These are phyloP conservation scores for Umbelopsis sp. DNA, from an alignment of 192 early-diverging fungal genomes.

Conservation along the genomic window DNA sequence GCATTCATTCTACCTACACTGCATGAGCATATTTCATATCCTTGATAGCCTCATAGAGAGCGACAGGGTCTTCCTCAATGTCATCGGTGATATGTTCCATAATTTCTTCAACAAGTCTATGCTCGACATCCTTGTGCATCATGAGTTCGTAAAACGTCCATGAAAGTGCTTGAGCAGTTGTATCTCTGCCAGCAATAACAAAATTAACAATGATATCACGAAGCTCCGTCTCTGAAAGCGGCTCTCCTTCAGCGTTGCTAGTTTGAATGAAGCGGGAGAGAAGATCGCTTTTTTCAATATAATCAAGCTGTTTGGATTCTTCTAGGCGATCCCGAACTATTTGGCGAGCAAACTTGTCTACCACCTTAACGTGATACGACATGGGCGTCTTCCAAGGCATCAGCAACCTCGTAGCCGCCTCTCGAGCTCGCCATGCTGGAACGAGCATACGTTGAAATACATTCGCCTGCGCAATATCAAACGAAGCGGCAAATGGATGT, in stretches of 20 bases:
- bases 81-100: constrained; percentile 17
- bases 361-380: constrained; percentile 6
- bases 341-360: constrained; percentile 30
- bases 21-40: constrained; percentile 40
- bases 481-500: constrained; percentile 47
- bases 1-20: constrained; percentile 21
- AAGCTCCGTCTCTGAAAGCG: constrained; percentile 23
- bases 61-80: constrained; percentile 23
- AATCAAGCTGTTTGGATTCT: constrained; percentile 4
- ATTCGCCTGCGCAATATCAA: constrained; percentile 48
- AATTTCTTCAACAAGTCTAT: constrained; percentile 44
- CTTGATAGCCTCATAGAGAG: constrained; percentile 30
- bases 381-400: constrained; percentile 21
- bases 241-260: constrained; percentile 11
- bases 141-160: constrained; percentile 51
- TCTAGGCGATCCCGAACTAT: constrained; percentile 23
- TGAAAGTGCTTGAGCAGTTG: constrained; percentile 48
- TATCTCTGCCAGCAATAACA: constrained; percentile 41
- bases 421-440: neutral
- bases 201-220: constrained; percentile 36
- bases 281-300: constrained; percentile 20
- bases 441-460: constrained; percentile 21
- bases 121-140: constrained; percentile 41
- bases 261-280: constrained; percentile 33
- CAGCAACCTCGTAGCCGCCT: neutral